Percentiles rank a stretch among this genome's conserved stretches.
Evolutionary conservation across 305 asterid species (phyloP).

Genomic region (Withania somnifera): DNA sequence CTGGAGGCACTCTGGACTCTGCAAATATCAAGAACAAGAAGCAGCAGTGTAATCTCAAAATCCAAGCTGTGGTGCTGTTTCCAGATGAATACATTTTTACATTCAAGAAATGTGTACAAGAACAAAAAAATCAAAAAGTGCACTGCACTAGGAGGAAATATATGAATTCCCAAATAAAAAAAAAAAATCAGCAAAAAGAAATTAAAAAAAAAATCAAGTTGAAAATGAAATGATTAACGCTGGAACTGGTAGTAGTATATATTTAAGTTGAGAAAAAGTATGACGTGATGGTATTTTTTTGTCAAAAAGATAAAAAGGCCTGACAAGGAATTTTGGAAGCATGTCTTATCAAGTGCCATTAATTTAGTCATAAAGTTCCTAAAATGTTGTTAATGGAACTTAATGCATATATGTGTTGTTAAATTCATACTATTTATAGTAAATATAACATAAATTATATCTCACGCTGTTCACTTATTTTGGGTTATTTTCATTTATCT

Average conservation of each 20-base stretch:
- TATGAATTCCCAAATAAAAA: neutral
- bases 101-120: neutral
- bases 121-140: neutral
- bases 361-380: neutral
- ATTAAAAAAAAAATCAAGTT: neutral
- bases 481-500: too few relatives aligned
- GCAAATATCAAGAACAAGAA: neutral
- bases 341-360: neutral
- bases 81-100: neutral
- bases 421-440: too few relatives aligned
- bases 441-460: too few relatives aligned
- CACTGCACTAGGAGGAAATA: neutral
- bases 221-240: neutral
- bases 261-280: neutral
- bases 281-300: neutral
- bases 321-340: neutral
- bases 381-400: too few relatives aligned
- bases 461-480: too few relatives aligned
- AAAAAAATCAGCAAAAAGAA: neutral
- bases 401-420: too few relatives aligned
- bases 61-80: neutral
- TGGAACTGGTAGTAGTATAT: neutral
- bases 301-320: too few relatives aligned
- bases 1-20: constrained; percentile 1
- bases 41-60: neutral